Evolutionary conservation across 2,329 filamentous ascomycete species (phyloP).

Genomic region (Tolypocladium amazonense): DNA sequence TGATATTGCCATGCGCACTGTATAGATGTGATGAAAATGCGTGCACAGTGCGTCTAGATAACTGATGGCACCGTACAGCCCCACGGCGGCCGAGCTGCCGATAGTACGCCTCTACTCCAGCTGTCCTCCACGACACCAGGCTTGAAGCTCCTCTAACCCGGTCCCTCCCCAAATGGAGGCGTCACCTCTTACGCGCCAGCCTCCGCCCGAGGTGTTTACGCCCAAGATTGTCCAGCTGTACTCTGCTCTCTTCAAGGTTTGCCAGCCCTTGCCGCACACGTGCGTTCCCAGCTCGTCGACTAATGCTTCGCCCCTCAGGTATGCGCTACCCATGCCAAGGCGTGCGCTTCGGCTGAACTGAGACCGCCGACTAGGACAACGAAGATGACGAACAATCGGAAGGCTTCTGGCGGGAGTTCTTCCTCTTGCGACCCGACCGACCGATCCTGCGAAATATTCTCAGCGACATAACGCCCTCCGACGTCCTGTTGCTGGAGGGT

Average conservation of each 20-base stretch:
- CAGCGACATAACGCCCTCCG: constrained; percentile 58
- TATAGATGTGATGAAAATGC: not conserved
- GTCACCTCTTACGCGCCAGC: constrained; percentile 89
- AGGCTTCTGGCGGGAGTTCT: constrained; percentile 95
- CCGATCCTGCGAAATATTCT: constrained; percentile 57
- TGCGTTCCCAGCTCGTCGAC: constrained; percentile 3
- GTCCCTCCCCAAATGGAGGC: constrained; percentile 60
- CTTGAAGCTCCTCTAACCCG: not conserved
- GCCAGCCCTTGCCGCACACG: constrained; percentile 6
- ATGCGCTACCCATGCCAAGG: constrained; percentile 6
- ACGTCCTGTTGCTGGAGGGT: constrained; percentile 66
- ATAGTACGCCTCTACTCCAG: not conserved
- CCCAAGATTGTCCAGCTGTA: constrained; percentile 92
- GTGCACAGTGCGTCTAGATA: not conserved
- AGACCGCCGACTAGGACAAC: constrained; percentile 37
- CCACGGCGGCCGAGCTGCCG: not conserved
- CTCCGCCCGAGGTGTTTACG: constrained; percentile 80
- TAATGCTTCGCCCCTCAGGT: constrained; percentile 11
- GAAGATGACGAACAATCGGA: constrained; percentile 63
- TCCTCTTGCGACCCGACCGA: constrained; percentile 74
- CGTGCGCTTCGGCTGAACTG: constrained; percentile 17
- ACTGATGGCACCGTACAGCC: not conserved
- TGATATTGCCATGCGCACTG: not conserved
- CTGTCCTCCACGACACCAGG: not conserved
- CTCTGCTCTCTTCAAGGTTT: constrained; percentile 68